Evolutionary conservation across 371 early-diverging fungal genomes (phyloP).

Genomic region (Nematocida sp.): DNA sequence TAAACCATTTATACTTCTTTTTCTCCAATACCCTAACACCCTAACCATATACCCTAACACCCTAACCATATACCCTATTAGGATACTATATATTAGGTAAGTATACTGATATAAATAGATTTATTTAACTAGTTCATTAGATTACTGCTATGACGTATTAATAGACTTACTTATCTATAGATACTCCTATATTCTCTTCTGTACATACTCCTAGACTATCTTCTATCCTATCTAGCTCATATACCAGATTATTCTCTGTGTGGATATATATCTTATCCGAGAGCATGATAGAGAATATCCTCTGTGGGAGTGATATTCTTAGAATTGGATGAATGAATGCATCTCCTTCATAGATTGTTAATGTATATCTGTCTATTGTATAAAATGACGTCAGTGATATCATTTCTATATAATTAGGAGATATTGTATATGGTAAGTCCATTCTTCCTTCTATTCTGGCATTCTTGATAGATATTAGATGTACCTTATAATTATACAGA

Average conservation of each 20-base stretch:
- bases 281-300: too few relatives aligned
- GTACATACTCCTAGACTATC: too few relatives aligned
- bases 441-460: background rate
- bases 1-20: too few relatives aligned
- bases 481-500: background rate
- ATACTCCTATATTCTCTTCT: too few relatives aligned
- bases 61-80: too few relatives aligned
- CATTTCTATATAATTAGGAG: background rate
- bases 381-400: conserved; percentile 7
- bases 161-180: too few relatives aligned
- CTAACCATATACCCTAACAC: background rate
- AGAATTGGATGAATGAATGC: conserved; percentile 13
- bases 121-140: too few relatives aligned
- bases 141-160: too few relatives aligned
- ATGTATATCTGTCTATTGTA: background rate
- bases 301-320: background rate
- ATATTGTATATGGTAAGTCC: conserved; percentile 1
- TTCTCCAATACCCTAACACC: background rate
- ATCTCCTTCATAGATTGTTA: background rate
- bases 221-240: background rate
- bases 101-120: too few relatives aligned
- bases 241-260: background rate
- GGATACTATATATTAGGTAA: too few relatives aligned
- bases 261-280: background rate
- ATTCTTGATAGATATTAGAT: conserved; percentile 21